phyloP scores from a whole-genome alignment of 2,329 filamentous ascomycete species.

The Phoma sp. region DNA sequence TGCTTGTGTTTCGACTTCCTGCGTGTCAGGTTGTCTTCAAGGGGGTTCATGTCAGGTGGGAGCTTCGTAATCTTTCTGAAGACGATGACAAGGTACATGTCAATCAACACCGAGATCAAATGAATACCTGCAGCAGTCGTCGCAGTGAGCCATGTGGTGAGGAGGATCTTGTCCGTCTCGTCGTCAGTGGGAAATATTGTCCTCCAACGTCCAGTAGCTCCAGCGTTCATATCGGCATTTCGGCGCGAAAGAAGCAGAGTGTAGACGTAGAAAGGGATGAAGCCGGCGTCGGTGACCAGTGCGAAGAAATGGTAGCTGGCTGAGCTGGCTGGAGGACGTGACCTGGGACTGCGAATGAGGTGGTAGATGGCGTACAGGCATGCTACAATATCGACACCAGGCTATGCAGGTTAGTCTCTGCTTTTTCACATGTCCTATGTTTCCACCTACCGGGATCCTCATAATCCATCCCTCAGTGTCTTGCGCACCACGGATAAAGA shows the following conservation, averaged over 20 bases:
- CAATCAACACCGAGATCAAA: constrained; percentile 71
- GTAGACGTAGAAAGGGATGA: constrained; percentile 70
- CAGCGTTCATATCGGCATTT: constrained; percentile 59
- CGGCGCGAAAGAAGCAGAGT: constrained; percentile 62
- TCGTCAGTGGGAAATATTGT: constrained; percentile 69
- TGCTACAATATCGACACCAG: constrained; percentile 76
- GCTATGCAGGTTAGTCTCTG: constrained; percentile 58
- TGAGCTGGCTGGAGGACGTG: constrained; percentile 78
- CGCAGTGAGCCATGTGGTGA: constrained; percentile 73
- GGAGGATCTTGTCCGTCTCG: constrained; percentile 66
- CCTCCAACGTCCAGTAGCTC: constrained; percentile 65
- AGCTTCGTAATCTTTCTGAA: constrained; percentile 84
- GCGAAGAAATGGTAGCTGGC: constrained; percentile 91
- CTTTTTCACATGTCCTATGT: not conserved
- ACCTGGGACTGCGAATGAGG: constrained; percentile 72
- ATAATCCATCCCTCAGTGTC: constrained; percentile 75
- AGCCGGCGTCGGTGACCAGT: constrained; percentile 71
- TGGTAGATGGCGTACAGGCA: constrained; percentile 83
- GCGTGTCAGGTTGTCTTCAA: constrained; percentile 85
- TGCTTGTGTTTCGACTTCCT: constrained; percentile 73
- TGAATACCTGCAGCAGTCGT: constrained; percentile 72
- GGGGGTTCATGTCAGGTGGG: constrained; percentile 93
- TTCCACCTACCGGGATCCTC: constrained; percentile 71
- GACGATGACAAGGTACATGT: constrained; percentile 76
- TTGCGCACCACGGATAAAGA: constrained; percentile 76